phyloP scores from a whole-genome alignment of 2,329 filamentous ascomycete genomes.

The Aspergillus novoparasiticus region DNA sequence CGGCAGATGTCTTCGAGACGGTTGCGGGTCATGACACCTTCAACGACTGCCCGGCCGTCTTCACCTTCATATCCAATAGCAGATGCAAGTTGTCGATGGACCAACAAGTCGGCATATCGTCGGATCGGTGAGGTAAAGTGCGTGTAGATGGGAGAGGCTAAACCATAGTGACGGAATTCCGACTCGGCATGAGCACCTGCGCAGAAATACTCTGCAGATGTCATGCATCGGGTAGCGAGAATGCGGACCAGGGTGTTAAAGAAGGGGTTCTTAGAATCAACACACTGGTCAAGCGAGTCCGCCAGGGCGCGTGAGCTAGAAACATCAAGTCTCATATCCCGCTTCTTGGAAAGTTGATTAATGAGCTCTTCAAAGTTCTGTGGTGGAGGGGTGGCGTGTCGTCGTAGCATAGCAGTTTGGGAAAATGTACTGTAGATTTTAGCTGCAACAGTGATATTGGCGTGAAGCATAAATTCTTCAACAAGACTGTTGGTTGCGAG shows the following conservation, averaged over 20 bases:
- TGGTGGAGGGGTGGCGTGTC: conserved; percentile 88
- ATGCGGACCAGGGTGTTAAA: conserved; percentile 99
- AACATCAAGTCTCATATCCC: conserved; percentile 74
- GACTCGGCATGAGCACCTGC: conserved; percentile 89
- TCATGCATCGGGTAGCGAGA: conserved; percentile 98
- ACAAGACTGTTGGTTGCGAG: conserved; percentile 97
- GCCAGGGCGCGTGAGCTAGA: conserved; percentile 93
- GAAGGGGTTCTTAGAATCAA: conserved; percentile 80
- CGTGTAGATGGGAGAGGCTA: conserved; percentile 96
- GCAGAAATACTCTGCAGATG: conserved; percentile 97
- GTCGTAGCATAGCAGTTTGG: conserved; percentile 89
- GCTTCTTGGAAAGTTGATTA: conserved; percentile 87
- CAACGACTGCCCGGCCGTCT: conserved; percentile 67
- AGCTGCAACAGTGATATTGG: conserved; percentile 90
- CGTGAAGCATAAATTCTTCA: conserved; percentile 98
- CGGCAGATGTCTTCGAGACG: conserved; percentile 93
- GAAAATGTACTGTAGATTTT: conserved; percentile 92
- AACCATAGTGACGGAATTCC: conserved; percentile 95
- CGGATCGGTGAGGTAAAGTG: conserved; percentile 98
- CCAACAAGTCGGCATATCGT: conserved; percentile 94
- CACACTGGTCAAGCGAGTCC: conserved; percentile 83
- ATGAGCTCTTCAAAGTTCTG: conserved; percentile 95
- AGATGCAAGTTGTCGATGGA: conserved; percentile 90
- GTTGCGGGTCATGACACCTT: conserved; percentile 75
- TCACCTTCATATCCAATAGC: conserved; percentile 80